Evolutionary conservation across 129 eudicot genomes (phyloP).

Genomic region (Lactuca saligna): DNA sequence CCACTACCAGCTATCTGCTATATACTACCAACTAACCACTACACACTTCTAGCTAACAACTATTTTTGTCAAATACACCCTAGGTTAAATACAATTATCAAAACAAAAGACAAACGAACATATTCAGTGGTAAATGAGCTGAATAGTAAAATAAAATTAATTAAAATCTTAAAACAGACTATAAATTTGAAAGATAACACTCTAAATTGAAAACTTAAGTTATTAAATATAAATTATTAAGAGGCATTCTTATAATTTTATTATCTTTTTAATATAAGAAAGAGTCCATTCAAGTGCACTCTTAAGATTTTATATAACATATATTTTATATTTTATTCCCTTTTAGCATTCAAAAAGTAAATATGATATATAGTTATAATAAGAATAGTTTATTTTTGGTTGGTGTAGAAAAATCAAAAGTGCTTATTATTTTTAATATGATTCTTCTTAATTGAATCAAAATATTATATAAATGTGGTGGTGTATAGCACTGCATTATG

Average conservation of each 20-base stretch:
- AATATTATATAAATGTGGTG: background rate
- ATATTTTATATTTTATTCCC: background rate
- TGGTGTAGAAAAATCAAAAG: conserved; percentile 11
- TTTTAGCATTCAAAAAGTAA: background rate
- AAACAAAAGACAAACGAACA: too few species aligned
- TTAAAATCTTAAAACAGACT: too few species aligned
- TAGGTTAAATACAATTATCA: too few species aligned
- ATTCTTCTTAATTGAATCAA: background rate
- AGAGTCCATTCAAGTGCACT: background rate
- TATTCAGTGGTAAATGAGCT: too few species aligned
- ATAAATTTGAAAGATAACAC: background rate
- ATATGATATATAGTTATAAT: background rate
- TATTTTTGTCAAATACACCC: too few species aligned
- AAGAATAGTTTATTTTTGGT: background rate
- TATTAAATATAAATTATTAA: too few species aligned
- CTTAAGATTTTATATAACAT: background rate
- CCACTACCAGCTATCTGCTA: too few species aligned
- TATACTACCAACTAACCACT: too few species aligned
- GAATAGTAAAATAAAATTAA: too few species aligned
- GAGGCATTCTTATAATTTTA: too few species aligned
- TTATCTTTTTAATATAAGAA: background rate
- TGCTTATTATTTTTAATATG: background rate
- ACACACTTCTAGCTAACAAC: too few species aligned
- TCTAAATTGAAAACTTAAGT: background rate
- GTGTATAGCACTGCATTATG: conserved; percentile 1